Evolutionary conservation across 306 rosid genomes (phyloP), one percentile per base, ranked within the genome.

Genomic region (Prunus salicina): DNA sequence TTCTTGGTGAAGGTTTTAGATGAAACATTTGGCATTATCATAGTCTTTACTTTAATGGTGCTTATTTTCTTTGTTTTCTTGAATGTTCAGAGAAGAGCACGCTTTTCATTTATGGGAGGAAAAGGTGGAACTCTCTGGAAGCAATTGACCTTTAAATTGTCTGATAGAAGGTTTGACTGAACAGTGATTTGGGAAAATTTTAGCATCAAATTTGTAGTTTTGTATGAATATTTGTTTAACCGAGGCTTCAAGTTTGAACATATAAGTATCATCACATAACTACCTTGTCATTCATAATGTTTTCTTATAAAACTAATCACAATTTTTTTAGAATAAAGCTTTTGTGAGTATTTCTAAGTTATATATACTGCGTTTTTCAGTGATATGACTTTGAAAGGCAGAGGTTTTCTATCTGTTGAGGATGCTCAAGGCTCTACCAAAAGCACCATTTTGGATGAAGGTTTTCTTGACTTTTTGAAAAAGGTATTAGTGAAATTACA

Each of bases 61-160:
- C 24, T 72, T 12, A 47, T 28, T 9, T 65, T 71, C 63, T 63
- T 49, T 67, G 18, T 49, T 69, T 14, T 86, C 71, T 41, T 75
- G 56, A 76, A 43, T 77, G 66, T 74, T 52, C 72, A 92, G 98
- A 88, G 85, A 84, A 86, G 99, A 85, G 99, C 98, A 30, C 93
- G 93, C 55, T 96, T 96, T 84, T 96, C 99, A 62, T 96, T 90
- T 77, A 92, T 96, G 98, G 99, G 99, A 71, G 98, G 93, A 73
- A 87, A 87, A 86, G 97, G 99, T 45, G 97, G 99, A 74, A 25
- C 90, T 11, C 98, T 92, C 47, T 95, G 99, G 99, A 92, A 90
- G 88, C 97, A 92, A 57, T 73, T 95, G 89, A 81, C 89, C 15
- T 92, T 84, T 80, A 84, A 87, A 83, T 78, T 96, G 74, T 88